phyloP scores from a whole-genome alignment of 2,329 filamentous ascomycete species.

The Epichloe coenophiala region DNA sequence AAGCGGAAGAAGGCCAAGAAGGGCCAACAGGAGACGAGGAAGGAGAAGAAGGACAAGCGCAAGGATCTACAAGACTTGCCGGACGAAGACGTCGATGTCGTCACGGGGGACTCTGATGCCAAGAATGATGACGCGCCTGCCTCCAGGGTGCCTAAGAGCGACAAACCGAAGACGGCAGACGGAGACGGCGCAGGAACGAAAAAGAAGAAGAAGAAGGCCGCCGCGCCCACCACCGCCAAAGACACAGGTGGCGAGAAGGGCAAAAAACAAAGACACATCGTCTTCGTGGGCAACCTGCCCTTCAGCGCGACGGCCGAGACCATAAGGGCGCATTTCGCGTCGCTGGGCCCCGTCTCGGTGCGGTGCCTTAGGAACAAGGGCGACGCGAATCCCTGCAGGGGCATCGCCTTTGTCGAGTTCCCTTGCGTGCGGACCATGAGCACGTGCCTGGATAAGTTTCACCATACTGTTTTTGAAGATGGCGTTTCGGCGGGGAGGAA shows the following conservation, averaged over 20 bases:
- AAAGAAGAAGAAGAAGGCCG: background rate
- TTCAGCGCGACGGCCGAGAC: slow-evolving; percentile 62
- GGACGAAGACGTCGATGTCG: slow-evolving; percentile 15
- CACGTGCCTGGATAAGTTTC: slow-evolving; percentile 79
- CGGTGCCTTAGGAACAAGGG: slow-evolving; percentile 60
- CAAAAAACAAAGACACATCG: slow-evolving; percentile 19
- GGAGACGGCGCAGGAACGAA: slow-evolving; percentile 11
- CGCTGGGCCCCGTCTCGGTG: slow-evolving; percentile 36
- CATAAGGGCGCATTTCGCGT: slow-evolving; percentile 63
- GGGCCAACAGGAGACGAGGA: slow-evolving; percentile 20
- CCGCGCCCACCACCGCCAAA: too few relatives aligned
- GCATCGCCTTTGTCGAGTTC: slow-evolving; percentile 84
- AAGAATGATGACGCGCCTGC: too few relatives aligned
- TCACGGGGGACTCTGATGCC: too few relatives aligned
- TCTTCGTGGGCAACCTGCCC: slow-evolving; percentile 62
- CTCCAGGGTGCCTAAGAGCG: slow-evolving; percentile 7
- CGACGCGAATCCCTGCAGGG: slow-evolving; percentile 49
- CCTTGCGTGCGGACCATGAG: slow-evolving; percentile 78
- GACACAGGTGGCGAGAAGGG: background rate
- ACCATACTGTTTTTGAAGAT: slow-evolving; percentile 66
- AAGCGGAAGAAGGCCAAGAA: slow-evolving; percentile 17
- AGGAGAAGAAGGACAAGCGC: slow-evolving; percentile 28
- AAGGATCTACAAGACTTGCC: slow-evolving; percentile 25
- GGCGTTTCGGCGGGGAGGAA: slow-evolving; percentile 44
- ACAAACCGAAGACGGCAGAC: slow-evolving; percentile 3